phyloP scores from a whole-genome alignment of 176 grass and related monocot species.

The Panicum miliaceum region DNA sequence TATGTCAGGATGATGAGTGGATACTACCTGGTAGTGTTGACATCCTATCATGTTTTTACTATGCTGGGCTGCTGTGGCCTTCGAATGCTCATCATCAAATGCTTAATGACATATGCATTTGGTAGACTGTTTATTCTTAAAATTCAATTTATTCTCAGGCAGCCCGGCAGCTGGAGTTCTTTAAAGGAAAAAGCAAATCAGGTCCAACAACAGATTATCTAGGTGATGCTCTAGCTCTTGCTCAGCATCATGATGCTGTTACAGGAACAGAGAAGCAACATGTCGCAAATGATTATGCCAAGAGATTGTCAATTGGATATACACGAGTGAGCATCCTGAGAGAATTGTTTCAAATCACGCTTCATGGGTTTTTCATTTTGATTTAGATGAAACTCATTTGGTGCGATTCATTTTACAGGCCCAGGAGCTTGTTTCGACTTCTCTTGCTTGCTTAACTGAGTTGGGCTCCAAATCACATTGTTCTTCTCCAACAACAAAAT shows the following conservation, averaged over 20 bases:
- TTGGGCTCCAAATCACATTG: conserved; percentile 56
- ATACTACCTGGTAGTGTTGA: conserved; percentile 77
- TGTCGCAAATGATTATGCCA: conserved; percentile 97
- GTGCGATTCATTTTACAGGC: conserved; percentile 54
- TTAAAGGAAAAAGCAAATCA: conserved; percentile 62
- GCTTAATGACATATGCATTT: not conserved
- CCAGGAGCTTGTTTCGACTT: conserved; percentile 74
- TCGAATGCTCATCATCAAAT: conserved; percentile 2
- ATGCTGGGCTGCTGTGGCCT: conserved; percentile 20
- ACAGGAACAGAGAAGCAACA: conserved; percentile 99
- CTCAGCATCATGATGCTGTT: conserved; percentile 94
- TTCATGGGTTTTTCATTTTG: conserved; percentile 26
- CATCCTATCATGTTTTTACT: not conserved
- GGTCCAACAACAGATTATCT: conserved; percentile 67
- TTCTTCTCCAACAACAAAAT: conserved; percentile 57
- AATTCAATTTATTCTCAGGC: conserved; percentile 56
- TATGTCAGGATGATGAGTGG: conserved; percentile 87
- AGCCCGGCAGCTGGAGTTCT: conserved; percentile 88
- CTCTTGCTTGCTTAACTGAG: conserved; percentile 86
- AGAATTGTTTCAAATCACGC: conserved; percentile 17
- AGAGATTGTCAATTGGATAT: conserved; percentile 93
- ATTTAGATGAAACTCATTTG: not conserved
- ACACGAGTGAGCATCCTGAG: conserved; percentile 57
- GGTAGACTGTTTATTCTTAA: conserved; percentile 11
- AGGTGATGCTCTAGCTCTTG: conserved; percentile 86